Evolutionary conservation across 495 filamentous ascomycete genomes (phyloP).

Genomic region (Penicillium flavigenum): DNA sequence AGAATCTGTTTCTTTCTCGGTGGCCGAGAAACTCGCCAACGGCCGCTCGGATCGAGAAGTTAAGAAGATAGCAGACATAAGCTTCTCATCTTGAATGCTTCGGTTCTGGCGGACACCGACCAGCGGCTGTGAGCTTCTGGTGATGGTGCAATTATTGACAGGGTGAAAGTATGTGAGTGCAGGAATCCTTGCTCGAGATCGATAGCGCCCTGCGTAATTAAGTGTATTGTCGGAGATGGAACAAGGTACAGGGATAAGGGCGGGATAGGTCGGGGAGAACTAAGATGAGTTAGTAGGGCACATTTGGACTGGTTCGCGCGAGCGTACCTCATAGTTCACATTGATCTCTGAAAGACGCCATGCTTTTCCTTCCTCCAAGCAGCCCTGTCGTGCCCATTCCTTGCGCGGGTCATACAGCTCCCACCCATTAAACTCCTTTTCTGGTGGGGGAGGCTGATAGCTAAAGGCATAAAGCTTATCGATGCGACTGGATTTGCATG

Average conservation of each 20-base stretch:
- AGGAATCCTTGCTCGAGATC: slow-evolving; percentile 84
- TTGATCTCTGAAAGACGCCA: slow-evolving; percentile 96
- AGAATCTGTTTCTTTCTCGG: slow-evolving; percentile 55
- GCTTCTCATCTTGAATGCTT: slow-evolving; percentile 92
- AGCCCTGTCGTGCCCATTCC: slow-evolving; percentile 79
- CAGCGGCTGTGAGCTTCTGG: slow-evolving; percentile 88
- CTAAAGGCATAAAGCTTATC: slow-evolving; percentile 92
- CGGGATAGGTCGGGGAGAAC: slow-evolving; percentile 96
- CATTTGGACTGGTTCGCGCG: slow-evolving; percentile 5
- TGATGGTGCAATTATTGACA: slow-evolving; percentile 95
- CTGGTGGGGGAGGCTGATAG: slow-evolving; percentile 70
- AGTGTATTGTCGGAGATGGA: slow-evolving; percentile 93
- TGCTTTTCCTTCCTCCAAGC: slow-evolving; percentile 71
- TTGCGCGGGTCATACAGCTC: slow-evolving; percentile 78
- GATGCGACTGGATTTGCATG: slow-evolving; percentile 77
- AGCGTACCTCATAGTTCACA: slow-evolving; percentile 65
- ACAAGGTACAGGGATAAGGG: slow-evolving; percentile 76
- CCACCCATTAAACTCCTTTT: slow-evolving; percentile 81
- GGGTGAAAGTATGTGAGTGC: slow-evolving; percentile 90
- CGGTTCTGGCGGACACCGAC: slow-evolving; percentile 84
- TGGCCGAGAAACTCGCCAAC: slow-evolving; percentile 41
- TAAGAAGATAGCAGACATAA: slow-evolving; percentile 91
- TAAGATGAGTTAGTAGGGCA: slow-evolving; percentile 34
- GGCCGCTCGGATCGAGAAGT: slow-evolving; percentile 57
- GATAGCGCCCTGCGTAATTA: slow-evolving; percentile 87